Evolutionary conservation across 2,329 filamentous ascomycete species (phyloP), one percentile per base, ranked within the genome.

Genomic region (Setomelanomma holmii): DNA sequence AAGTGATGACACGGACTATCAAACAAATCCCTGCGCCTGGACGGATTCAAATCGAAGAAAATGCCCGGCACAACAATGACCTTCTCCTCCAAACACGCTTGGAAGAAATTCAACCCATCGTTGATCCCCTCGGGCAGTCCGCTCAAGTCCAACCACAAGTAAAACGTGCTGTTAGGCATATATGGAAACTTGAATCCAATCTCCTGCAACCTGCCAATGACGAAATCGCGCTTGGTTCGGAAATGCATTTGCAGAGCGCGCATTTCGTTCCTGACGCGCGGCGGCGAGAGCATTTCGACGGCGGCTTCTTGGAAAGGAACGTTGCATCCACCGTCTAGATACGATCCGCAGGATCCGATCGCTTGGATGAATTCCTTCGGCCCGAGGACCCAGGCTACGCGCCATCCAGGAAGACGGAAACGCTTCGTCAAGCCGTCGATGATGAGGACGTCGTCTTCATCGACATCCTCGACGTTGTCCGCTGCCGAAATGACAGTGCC

Each of bases 21-120:
- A 63, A 98, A 98, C 63, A 98, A 77, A 75, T 98, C 93, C 72
- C 93, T 84, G 60, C 93, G 84, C 74, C 91, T 89, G 30, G 89
- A 89, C 4, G 93, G 93, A 79, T 98, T 98, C 60, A 98, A 78
- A 69, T 98, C 93, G 74, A 98, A 98, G 84, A 98, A 98, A 75
- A 98, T 98, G 54, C 93, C 93, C 0, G 93, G 93, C 4, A 98
- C 93, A 16, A 97, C 92, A 69, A 97, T 97, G 62, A 96, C 91
- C 82, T 96, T 96, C 81, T 97, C 92, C 69, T 90, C 86, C 39
- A 98, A 80, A 71, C 95, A 95, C 23, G 92, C 92, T 74, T 95
- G 87, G 86, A 98, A 97, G 84, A 98, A 98, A 80, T 96, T 96
- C 68, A 98, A 80, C 7, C 93, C 93, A 73, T 98, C 93, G 53